Conservation (phyloP, 331 rosid genomes). For the Quercus lobata region DNA sequence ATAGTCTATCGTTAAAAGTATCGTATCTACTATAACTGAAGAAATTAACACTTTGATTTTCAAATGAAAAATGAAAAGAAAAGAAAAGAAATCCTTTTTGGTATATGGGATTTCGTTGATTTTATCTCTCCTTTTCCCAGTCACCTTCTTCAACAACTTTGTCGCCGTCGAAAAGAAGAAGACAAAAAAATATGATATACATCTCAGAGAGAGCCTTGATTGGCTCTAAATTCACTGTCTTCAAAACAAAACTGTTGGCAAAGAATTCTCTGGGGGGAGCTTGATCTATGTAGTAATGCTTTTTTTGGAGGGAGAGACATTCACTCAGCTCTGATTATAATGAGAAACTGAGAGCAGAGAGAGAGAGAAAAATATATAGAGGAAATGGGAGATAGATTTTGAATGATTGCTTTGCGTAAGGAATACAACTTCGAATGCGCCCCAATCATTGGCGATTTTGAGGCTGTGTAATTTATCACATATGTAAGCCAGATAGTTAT, state of each 20-base stretch:
- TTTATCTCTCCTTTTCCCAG: constrained; percentile 65
- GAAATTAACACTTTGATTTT: not conserved
- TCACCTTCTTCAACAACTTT: constrained; percentile 33
- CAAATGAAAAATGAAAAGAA: not conserved
- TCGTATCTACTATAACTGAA: not conserved
- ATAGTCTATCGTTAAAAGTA: too few species aligned
- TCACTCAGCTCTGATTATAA: too few species aligned
- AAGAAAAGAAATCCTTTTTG: too few species aligned
- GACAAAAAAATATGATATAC: constrained; percentile 22
- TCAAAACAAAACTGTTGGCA: too few species aligned
- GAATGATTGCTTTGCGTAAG: not conserved
- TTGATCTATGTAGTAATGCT: too few species aligned
- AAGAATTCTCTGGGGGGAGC: too few species aligned
- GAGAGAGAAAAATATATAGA: not conserved
- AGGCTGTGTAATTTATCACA: not conserved
- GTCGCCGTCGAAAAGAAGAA: constrained; percentile 32
- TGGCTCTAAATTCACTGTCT: constrained; percentile 15
- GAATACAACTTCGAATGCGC: not conserved
- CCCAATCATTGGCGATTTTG: constrained; percentile 11
- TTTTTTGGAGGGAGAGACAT: too few species aligned
- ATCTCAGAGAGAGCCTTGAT: constrained; percentile 38
- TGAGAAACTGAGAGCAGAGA: not conserved
- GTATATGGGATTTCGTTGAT: too few species aligned
- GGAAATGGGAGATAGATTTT: not conserved
- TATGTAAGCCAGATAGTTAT: not conserved